phyloP scores from a whole-genome alignment of 2,329 filamentous ascomycete species.

The Neonectria neomacrospora region DNA sequence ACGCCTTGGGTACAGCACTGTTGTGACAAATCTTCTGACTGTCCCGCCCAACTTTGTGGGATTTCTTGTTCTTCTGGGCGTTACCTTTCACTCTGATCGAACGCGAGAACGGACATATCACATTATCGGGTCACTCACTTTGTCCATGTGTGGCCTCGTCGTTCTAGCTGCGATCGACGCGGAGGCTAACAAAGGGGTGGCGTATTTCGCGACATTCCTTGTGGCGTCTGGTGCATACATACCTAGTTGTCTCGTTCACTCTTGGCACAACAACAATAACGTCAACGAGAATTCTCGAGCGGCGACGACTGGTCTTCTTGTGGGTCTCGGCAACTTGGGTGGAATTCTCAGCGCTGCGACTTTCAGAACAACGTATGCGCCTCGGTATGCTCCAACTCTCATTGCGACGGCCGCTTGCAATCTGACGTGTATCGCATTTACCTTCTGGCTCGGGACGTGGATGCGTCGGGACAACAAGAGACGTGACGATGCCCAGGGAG shows the following conservation, averaged over 20 bases:
- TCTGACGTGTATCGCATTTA: slow-evolving; percentile 35
- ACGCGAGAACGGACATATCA: slow-evolving; percentile 59
- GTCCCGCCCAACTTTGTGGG: slow-evolving; percentile 61
- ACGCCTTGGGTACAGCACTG: slow-evolving; percentile 55
- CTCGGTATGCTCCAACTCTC: slow-evolving; percentile 59
- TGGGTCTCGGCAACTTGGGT: slow-evolving; percentile 60
- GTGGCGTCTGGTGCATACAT: slow-evolving; percentile 59
- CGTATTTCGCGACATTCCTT: slow-evolving; percentile 63
- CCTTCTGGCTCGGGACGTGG: slow-evolving; percentile 34
- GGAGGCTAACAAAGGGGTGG: slow-evolving; percentile 53
- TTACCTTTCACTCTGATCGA: slow-evolving; percentile 57
- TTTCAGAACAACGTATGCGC: slow-evolving; percentile 60
- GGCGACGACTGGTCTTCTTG: slow-evolving; percentile 59
- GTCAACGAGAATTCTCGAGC: slow-evolving; percentile 59
- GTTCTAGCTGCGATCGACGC: slow-evolving; percentile 57
- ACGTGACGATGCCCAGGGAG: slow-evolving; percentile 27
- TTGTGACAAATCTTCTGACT: slow-evolving; percentile 61
- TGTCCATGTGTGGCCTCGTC: slow-evolving; percentile 57
- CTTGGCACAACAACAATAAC: slow-evolving; percentile 65
- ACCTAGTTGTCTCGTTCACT: slow-evolving; percentile 58
- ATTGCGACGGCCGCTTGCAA: slow-evolving; percentile 53
- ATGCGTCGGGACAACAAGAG: slow-evolving; percentile 32
- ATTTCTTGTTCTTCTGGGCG: slow-evolving; percentile 56
- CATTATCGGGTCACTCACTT: slow-evolving; percentile 49
- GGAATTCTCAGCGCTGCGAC: slow-evolving; percentile 58